Evolutionary conservation across 768 basidiomycete genomes (phyloP), one percentile per base, ranked within the genome.

Genomic region (Melanogaster broomeanus): DNA sequence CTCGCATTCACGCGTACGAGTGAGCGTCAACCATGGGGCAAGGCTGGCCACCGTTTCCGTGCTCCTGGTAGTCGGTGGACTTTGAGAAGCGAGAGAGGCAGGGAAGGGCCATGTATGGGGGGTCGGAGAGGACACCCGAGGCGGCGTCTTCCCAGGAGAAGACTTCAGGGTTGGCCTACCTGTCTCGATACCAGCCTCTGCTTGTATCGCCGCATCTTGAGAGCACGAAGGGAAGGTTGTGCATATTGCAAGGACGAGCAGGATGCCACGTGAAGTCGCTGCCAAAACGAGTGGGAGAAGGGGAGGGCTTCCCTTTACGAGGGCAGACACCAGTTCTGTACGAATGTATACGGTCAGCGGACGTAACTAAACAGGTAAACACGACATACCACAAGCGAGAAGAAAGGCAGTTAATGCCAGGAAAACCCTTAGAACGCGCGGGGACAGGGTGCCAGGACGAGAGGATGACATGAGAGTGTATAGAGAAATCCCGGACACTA

Each of bases 91-190:
- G 8, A 69, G 64, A 16, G 64, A 63, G 44, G 59, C 67, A 9
- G 67, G 67, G 45, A 68, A 68, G 19, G 67, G 67, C 67, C 67
- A 70, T 2, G 67, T 69, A 19, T 49, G 66, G 18, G 49, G 56
- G 16, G 67, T 69, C 24, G 67, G 64, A 31, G 69, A 68, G 21
- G 66, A 66, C 30, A 64, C 58, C 5, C 68, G 57, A 7, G 51
- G 48, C 3, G 49, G 45, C 24, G 39, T 43, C 40, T 47, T 53
- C 49, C 24, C 39, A 8, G 16, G n/a, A 31, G 50, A 38, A 13
- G 49, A 39, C 6, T 45, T 46, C 18, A 47, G 35, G 21, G 31
- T 33, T 38, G 42, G 18, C 11, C 0, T 4, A 21, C 44, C 51
- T 34, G 65, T 69, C 51, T 65, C 67, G 11, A 34, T 31, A 28